Evolutionary conservation across 129 eudicot genomes (phyloP).

Genomic region (Pseudognaphalium luteoalbum): DNA sequence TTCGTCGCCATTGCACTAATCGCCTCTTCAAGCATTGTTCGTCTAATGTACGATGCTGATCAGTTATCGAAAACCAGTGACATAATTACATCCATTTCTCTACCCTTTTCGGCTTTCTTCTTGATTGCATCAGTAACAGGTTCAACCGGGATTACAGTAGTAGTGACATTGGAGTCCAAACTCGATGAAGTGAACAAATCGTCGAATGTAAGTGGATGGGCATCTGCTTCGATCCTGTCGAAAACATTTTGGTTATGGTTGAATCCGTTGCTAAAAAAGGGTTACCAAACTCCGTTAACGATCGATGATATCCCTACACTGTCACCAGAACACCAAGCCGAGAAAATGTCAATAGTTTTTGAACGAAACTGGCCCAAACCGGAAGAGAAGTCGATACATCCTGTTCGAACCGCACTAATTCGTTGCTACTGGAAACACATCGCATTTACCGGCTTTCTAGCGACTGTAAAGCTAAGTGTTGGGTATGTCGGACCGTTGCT

Average conservation of each 20-base stretch:
- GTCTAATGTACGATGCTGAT: conserved; percentile 29
- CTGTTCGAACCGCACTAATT: conserved; percentile 49
- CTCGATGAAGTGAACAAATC: conserved; percentile 18
- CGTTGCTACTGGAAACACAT: conserved; percentile 64
- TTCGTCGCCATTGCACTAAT: conserved; percentile 41
- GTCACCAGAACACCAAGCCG: conserved; percentile 52
- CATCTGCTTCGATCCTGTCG: conserved; percentile 54
- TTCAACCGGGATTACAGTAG: conserved; percentile 45
- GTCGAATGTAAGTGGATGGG: conserved; percentile 53
- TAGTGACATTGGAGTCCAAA: conserved; percentile 30
- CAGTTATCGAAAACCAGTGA: conserved; percentile 38
- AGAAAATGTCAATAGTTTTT: conserved; percentile 45
- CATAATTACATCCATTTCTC: conserved; percentile 27
- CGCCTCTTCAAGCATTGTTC: conserved; percentile 34
- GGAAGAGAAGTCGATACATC: conserved; percentile 43
- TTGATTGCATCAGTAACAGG: conserved; percentile 45
- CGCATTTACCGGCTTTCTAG: conserved; percentile 48
- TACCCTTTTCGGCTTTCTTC: conserved; percentile 49
- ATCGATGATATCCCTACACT: conserved; percentile 64
- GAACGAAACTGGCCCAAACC: conserved; percentile 63
- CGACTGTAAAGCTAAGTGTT: conserved; percentile 39
- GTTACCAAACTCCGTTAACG: conserved; percentile 47
- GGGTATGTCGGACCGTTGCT: conserved; percentile 63
- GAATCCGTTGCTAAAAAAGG: conserved; percentile 55
- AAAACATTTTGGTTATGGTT: conserved; percentile 57